Evolutionary conservation across 192 early-diverging fungal genomes (phyloP), one percentile per base, ranked within the genome.

Genomic region (Allomyces javanicus): DNA sequence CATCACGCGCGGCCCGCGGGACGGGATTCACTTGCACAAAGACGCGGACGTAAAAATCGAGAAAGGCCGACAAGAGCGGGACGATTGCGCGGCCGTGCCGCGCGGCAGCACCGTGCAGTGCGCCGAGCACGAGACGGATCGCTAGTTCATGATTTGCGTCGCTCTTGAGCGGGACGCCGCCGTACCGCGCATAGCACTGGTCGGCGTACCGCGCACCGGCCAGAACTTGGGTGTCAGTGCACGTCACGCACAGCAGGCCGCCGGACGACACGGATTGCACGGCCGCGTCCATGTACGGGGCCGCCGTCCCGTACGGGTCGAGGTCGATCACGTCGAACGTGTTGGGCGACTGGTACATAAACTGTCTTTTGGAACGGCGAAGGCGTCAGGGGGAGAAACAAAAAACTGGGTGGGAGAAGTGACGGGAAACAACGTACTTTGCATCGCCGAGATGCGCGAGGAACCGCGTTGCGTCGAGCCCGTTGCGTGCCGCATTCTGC

Each of bases 41-140:
- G 12, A 99, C 82, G 58, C 96, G 83, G 22, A 97, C 81, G 72
- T 99, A 99, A 70, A 94, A 99, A 74, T 99, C 96, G 40, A 99
- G 97, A 75, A 90, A 93, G 67, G 87, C 88, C 25, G 89, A 89
- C 9, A 91, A 76, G 66, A 99, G 75, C 11, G 95, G 95, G 25
- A 84, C 86, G 69, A 99, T 94, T 61, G 81, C 80, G 17, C 90
- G 83, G 65, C 76, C 81, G 71, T 97, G 92, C 50, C 88, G 83
- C 45, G 84, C 85, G 33, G 95, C 94, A 5, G 89, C 83, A 22
- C 86, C 80, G 67, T 90, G 88, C 25, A 97, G 69, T 26, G 85
- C 81, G 71, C 93, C 83, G 25, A 99, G 73, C 3, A 97, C 82
- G 65, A 96, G 80, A 1, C 96, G 87, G 44, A 99, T 81, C 14